phyloP scores from a whole-genome alignment of 176 grass and related monocot species.

The Panicum miliaceum region DNA sequence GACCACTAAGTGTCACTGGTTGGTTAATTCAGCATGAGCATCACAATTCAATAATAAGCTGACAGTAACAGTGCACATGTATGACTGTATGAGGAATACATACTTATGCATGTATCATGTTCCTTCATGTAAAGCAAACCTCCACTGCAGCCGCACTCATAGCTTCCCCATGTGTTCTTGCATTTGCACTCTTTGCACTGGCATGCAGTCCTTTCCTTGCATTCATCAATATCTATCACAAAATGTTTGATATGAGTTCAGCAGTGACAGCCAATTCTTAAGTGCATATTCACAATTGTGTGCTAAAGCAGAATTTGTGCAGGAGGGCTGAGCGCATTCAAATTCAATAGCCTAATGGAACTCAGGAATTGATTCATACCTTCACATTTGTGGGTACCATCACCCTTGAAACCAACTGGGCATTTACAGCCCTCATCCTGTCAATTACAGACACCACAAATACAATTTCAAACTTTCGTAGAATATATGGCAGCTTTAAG shows the following conservation, averaged over 20 bases:
- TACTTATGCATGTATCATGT: constrained; percentile 98
- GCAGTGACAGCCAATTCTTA: neutral
- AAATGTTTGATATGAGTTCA: constrained; percentile 23
- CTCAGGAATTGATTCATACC: no score
- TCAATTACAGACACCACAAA: constrained; percentile 27
- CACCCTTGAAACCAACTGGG: constrained; percentile 80
- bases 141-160: constrained; percentile 76
- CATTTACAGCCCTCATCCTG: constrained; percentile 93
- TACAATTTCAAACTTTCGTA: constrained; percentile 32
- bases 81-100: neutral
- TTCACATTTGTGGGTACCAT: constrained; percentile 80
- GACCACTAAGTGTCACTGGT: neutral
- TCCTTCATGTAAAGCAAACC: constrained; percentile 92
- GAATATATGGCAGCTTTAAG: constrained; percentile 13
- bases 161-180: constrained; percentile 96
- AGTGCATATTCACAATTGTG: constrained; percentile 23
- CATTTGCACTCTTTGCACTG: constrained; percentile 93
- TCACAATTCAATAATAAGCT: neutral
- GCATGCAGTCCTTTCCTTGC: constrained; percentile 78
- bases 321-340: no score
- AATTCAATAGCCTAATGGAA: no score
- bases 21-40: constrained; percentile 8
- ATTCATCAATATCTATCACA: constrained; percentile 89
- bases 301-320: no score
- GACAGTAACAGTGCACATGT: neutral